Evolutionary conservation across 179 eudicot genomes (phyloP).

Genomic region (Drosera spatulata): DNA sequence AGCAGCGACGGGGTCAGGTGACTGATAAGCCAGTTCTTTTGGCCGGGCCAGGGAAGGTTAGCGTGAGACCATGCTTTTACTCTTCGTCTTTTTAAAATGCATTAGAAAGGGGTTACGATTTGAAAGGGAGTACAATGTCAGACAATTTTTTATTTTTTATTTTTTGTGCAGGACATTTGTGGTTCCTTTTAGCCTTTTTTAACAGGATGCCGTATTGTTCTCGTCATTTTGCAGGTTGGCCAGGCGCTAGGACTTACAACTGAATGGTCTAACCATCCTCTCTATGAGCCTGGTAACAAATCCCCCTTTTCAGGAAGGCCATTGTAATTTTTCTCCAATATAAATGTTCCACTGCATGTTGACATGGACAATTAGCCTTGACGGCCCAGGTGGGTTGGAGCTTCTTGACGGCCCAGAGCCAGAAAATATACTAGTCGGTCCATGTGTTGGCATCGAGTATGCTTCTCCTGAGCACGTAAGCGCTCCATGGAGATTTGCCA

Average conservation of each 20-base stretch:
- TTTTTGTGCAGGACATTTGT: too few relatives aligned
- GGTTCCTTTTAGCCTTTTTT: neutral
- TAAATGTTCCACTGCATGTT: too few relatives aligned
- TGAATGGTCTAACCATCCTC: conserved; percentile 89
- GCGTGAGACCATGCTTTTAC: too few relatives aligned
- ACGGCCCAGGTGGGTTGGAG: conserved; percentile 93
- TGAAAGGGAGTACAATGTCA: too few relatives aligned
- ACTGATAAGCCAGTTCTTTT: conserved; percentile 90
- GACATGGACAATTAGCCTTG: too few relatives aligned
- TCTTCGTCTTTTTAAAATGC: too few relatives aligned
- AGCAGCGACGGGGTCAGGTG: conserved; percentile 70
- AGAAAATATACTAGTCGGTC: conserved; percentile 72
- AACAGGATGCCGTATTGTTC: neutral
- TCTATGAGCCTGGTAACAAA: conserved; percentile 52
- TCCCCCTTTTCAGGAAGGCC: neutral
- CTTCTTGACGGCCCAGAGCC: conserved; percentile 85
- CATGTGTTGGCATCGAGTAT: conserved; percentile 93
- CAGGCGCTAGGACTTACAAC: conserved; percentile 88
- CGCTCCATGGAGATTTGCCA: conserved; percentile 89
- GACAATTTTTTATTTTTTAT: too few relatives aligned
- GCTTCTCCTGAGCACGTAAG: conserved; percentile 70
- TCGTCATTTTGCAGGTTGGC: conserved; percentile 47
- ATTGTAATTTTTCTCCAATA: neutral
- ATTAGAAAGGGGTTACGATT: too few relatives aligned
- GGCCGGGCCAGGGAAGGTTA: conserved; percentile 94